A percentile compares a stretch with the other conserved stretches of the same genome.
Evolutionary conservation across 2,329 filamentous ascomycete species (phyloP).

Genomic region (Aspergillus ochraceoroseus): DNA sequence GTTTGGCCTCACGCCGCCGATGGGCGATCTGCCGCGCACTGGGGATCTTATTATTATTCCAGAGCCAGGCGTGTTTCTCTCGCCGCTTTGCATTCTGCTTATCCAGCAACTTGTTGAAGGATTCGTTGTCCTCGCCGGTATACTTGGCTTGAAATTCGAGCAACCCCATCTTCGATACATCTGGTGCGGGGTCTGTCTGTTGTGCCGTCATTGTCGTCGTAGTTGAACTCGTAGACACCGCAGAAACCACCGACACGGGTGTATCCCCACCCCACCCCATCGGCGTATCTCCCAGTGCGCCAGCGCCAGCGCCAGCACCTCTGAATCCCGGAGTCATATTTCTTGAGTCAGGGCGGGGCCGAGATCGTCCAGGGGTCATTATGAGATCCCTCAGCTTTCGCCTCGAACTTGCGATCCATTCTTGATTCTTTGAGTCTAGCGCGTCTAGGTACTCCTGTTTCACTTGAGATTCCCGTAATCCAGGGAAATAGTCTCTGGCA

Average conservation of each 20-base stretch:
- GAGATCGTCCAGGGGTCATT: conserved; percentile 62
- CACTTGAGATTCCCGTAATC: conserved; percentile 74
- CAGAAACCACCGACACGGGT: conserved; percentile 54
- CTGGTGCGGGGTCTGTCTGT: conserved; percentile 49
- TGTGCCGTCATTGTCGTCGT: conserved; percentile 31
- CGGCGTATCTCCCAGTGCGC: conserved; percentile 27
- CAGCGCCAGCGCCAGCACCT: conserved; percentile 1
- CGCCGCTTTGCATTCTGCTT: conserved; percentile 79
- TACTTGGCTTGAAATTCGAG: conserved; percentile 85
- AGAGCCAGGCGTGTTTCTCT: conserved; percentile 84
- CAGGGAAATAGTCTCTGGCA: conserved; percentile 93
- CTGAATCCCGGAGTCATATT: conserved; percentile 54
- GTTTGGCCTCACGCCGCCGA: conserved; percentile 57
- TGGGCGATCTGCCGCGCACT: conserved; percentile 58
- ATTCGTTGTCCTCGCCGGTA: conserved; percentile 96
- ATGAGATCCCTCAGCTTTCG: conserved; percentile 69
- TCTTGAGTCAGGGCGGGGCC: conserved; percentile 18
- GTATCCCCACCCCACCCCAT: conserved; percentile 65
- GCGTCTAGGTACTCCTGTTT: conserved; percentile 92
- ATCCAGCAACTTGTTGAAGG: conserved; percentile 87
- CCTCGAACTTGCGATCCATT: conserved; percentile 81
- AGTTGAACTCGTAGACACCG: conserved; percentile 32
- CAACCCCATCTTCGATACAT: conserved; percentile 70
- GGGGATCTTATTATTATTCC: conserved; percentile 77
- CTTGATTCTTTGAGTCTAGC: conserved; percentile 73